These are phyloP conservation scores for Macrolepiota albuminosa DNA, from an alignment of 768 basidiomycete species.

Conservation along the genomic window DNA sequence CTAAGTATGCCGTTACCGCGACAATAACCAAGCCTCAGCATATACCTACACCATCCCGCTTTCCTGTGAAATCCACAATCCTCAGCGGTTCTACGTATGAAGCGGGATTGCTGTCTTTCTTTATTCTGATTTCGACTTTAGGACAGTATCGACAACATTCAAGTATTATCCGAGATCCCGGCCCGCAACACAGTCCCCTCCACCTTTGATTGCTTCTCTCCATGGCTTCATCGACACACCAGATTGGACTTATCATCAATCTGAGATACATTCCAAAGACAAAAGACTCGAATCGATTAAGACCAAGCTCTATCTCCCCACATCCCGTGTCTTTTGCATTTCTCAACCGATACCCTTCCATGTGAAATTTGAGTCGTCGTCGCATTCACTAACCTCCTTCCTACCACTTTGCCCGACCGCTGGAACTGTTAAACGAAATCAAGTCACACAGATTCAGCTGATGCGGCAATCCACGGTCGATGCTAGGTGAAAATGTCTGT, in stretches of 20 bases:
- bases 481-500: conserved; percentile 36
- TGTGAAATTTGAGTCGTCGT: conserved; percentile 52
- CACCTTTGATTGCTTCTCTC: conserved; percentile 29
- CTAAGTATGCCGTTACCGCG: conserved; percentile 53
- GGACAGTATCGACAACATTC: conserved; percentile 49
- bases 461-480: conserved; percentile 68
- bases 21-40: conserved; percentile 41
- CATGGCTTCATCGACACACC: conserved; percentile 38
- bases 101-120: not conserved
- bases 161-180: conserved; percentile 63
- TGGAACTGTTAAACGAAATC: conserved; percentile 25
- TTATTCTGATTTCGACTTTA: conserved; percentile 20
- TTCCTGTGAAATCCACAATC: conserved; percentile 44
- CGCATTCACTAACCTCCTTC: conserved; percentile 54
- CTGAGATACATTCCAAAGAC: conserved; percentile 34
- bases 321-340: conserved; percentile 55
- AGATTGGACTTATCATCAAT: conserved; percentile 49
- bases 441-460: conserved; percentile 51
- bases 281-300: conserved; percentile 34
- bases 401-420: conserved; percentile 51
- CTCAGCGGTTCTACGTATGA: conserved; percentile 54
- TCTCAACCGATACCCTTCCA: conserved; percentile 63
- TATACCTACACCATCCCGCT: conserved; percentile 29
- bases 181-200: conserved; percentile 49
- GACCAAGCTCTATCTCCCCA: conserved; percentile 47